phyloP scores from a whole-genome alignment of 257 asterid genomes.

The Cordia subcordata region DNA sequence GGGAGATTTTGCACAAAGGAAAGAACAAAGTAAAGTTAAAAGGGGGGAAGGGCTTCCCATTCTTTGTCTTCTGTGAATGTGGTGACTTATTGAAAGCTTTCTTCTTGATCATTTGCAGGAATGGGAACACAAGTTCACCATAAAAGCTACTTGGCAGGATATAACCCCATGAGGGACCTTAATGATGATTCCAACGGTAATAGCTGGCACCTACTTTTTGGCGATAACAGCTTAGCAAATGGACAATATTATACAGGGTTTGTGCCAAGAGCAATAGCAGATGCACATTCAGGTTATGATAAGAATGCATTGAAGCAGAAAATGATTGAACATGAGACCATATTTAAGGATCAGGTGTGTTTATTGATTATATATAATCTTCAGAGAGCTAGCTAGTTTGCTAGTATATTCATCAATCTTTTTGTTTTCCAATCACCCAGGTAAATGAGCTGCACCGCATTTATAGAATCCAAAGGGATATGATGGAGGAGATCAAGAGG shows the following conservation, averaged over 20 bases:
- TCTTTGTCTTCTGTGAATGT: slow-evolving; percentile 11
- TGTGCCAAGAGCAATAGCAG: slow-evolving; percentile 34
- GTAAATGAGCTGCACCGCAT: slow-evolving; percentile 87
- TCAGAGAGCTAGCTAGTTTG: not conserved
- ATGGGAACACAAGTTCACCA: slow-evolving; percentile 85
- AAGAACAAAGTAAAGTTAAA: no score
- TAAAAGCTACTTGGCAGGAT: slow-evolving; percentile 69
- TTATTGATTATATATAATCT: slow-evolving; percentile 2
- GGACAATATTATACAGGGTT: slow-evolving; percentile 66
- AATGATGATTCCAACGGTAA: slow-evolving; percentile 86
- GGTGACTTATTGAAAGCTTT: no score
- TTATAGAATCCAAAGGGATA: slow-evolving; percentile 78
- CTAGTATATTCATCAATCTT: not conserved
- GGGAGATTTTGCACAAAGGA: not conserved
- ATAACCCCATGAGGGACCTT: slow-evolving; percentile 85
- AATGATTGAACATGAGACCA: slow-evolving; percentile 91
- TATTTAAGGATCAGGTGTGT: slow-evolving; percentile 76
- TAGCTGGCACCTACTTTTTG: slow-evolving; percentile 70
- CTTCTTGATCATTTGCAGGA: slow-evolving; percentile 33
- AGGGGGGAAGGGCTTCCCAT: slow-evolving; percentile 15
- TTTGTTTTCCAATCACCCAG: slow-evolving; percentile 29
- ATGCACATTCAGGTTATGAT: slow-evolving; percentile 52
- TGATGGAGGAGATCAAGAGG: slow-evolving; percentile 76
- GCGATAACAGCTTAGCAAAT: slow-evolving; percentile 44
- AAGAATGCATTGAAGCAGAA: slow-evolving; percentile 79